Evolutionary conservation across 2,329 filamentous ascomycete genomes (phyloP), one percentile per base, ranked within the genome.

Genomic region (Plenodomus lindquistii): DNA sequence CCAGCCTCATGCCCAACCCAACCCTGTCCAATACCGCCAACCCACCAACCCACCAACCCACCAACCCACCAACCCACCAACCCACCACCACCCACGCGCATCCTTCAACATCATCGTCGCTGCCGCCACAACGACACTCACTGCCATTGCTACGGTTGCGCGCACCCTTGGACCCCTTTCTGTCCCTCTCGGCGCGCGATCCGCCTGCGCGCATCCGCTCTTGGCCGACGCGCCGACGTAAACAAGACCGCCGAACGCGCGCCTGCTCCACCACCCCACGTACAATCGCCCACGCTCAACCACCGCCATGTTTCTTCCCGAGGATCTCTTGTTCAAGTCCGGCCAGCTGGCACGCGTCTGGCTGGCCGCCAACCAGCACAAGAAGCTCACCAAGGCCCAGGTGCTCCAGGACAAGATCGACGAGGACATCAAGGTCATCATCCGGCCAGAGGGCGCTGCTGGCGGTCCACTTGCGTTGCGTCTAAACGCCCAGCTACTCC

Each of bases 311-410:
- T 99, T 99, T 77, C 97, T 97, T 75, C 96, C 94, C 44, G 91
- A 96, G 79, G 91, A 91, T 46, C 84, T 99, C 50, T 84, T 99
- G 65, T 91, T 92, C 73, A 96, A 96, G 86, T 96, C 91, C 65
- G 94, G 94, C 79, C 93, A 94, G 68, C 78, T 99, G 80, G 94
- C 94, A 76, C 90, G 91, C 70, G 92, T 97, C 77, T 99, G 94
- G 94, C 84, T 97, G 54, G 96, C 94, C 24, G 91, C 94, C 78
- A 99, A 97, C 75, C 82, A 97, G 58, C 94, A 97, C 83, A 91
- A 93, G 80, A 99, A 97, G 79, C 85, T 99, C 52, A 96, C 92
- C 62, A 99, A 99, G 77, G 91, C 91, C 56, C 91, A 97, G 67
- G 94, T 97, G 60, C 74, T 99, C 57, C 91, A 96, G 71, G 93